A percentile compares a stretch with the other conserved stretches of the same genome.
Conservation (phyloP, 1,139 yeast genomes). For the Candida gigantensis region DNA sequence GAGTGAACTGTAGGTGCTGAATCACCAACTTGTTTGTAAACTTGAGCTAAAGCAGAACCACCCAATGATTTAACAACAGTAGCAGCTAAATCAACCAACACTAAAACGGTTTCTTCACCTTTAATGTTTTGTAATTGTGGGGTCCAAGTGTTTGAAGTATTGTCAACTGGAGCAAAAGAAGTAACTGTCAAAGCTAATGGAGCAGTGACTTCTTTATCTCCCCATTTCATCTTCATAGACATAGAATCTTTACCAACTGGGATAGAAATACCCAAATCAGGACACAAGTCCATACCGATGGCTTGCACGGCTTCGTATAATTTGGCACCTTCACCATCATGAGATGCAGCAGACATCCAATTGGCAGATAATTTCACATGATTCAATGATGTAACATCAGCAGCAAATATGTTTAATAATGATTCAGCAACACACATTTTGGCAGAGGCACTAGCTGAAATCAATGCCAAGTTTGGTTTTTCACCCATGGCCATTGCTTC, state of each 20-base stretch:
- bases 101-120: constrained; percentile 55
- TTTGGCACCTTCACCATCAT: constrained; percentile 93
- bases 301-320: constrained; percentile 97
- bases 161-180: constrained; percentile 83
- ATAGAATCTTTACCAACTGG: constrained; percentile 99
- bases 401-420: constrained; percentile 82
- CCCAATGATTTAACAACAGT: constrained; percentile 66
- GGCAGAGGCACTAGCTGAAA: constrained; percentile 94
- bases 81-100: constrained; percentile 78
- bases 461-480: constrained; percentile 86
- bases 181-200: constrained; percentile 93
- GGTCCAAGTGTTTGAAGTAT: constrained; percentile 94
- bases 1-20: constrained; percentile 83
- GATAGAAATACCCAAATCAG: constrained; percentile 84
- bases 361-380: constrained; percentile 90
- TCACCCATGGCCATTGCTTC: constrained; percentile 99
- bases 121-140: constrained; percentile 65
- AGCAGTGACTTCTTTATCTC: constrained; percentile 85
- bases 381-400: constrained; percentile 76
- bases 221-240: constrained; percentile 99
- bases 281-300: constrained; percentile 91
- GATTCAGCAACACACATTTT: constrained; percentile 97
- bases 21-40: constrained; percentile 82
- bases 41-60: constrained; percentile 95
- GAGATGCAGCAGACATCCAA: constrained; percentile 99